A percentile compares a stretch with the other conserved stretches of the same genome.
phyloP scores from a whole-genome alignment of 192 early-diverging fungal genomes.

The Rhizoclosmatium sp. region DNA sequence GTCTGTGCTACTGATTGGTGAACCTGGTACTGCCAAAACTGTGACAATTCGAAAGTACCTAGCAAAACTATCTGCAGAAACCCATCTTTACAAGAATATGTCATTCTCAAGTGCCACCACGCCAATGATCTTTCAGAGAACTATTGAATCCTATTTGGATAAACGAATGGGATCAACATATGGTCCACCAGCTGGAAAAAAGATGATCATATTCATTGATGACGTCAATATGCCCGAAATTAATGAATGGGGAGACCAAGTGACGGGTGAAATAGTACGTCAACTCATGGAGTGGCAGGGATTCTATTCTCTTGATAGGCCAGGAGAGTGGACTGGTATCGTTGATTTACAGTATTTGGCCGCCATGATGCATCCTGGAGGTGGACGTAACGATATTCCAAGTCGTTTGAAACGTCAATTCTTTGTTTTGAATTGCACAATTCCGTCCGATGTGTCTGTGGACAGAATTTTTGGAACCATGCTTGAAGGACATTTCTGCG shows the following conservation, averaged over 20 bases:
- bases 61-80: slow-evolving; percentile 68
- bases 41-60: slow-evolving; percentile 67
- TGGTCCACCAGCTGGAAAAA: slow-evolving; percentile 71
- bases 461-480: slow-evolving; percentile 73
- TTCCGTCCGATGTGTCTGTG: slow-evolving; percentile 69
- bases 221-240: slow-evolving; percentile 76
- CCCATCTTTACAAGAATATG: slow-evolving; percentile 65
- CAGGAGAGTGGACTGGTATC: slow-evolving; percentile 72
- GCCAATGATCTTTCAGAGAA: slow-evolving; percentile 71
- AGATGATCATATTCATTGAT: slow-evolving; percentile 71
- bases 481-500: slow-evolving; percentile 70
- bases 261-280: slow-evolving; percentile 67
- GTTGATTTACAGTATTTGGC: slow-evolving; percentile 67
- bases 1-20: slow-evolving; percentile 68
- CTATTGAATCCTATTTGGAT: slow-evolving; percentile 70
- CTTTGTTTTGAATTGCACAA: slow-evolving; percentile 68
- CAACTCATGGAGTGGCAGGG: slow-evolving; percentile 73
- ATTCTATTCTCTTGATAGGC: slow-evolving; percentile 70
- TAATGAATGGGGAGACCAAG: slow-evolving; percentile 75
- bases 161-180: slow-evolving; percentile 74
- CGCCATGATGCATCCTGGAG: slow-evolving; percentile 76
- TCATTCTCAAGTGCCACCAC: slow-evolving; percentile 70
- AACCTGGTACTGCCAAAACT: slow-evolving; percentile 72
- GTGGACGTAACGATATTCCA: slow-evolving; percentile 71
- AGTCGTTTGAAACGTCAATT: slow-evolving; percentile 67